Base-by-base conservation (phyloP, 352 stramenopile species). In the Pythium diclinum region DNA sequence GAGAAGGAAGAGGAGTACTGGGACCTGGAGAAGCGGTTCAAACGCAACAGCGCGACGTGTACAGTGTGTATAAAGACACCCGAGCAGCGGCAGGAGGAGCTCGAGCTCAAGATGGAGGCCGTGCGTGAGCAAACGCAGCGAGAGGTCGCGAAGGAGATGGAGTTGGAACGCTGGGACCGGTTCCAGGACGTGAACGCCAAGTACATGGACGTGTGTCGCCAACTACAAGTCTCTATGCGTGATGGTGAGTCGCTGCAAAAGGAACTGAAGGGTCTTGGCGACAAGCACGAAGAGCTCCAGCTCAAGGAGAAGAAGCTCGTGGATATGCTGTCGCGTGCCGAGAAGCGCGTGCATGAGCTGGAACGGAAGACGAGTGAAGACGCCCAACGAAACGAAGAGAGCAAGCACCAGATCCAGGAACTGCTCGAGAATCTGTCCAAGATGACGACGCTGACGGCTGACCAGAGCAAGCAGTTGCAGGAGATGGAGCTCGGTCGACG, bases 161-260 rank as follows among this genome's bases (percentile, higher is more conserved):
- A 91, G 56, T 58, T 88, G 32, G 81, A 83, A 60, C 78, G 78
- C 11, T 91, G 78, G 83, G 74, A 88, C 33, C 69, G 73, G 23
- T 89, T 86, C 56, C 81, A 92, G 66, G 74, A 89, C 52, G 51
- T 92, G 19, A 89, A 87, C 40, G 59, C 67, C 33, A 90, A 90
- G 67, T 89, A 89, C 54, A 79, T 92, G 56, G 72, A 85, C 28
- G 65, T 77, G 11, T 78, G 62, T 40, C 56, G 73, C 55, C 67
- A 84, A 57, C 25, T 88, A 19, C 81, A 89, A 40, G 63, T 32
- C 23, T 54, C 69, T 3, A 56, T 59, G 34, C 54, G 60, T 17
- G 71, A 73, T 25, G 48, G 51, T 6, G 72, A 81, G 21, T 40
- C 72, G 21, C 67, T 38, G 42, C 75, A 71, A 51, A 69, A 47